Percentiles rank a stretch among this genome's conserved stretches.
Evolutionary conservation across 331 rosid genomes (phyloP).

Genomic region (Rosa hybrid): DNA sequence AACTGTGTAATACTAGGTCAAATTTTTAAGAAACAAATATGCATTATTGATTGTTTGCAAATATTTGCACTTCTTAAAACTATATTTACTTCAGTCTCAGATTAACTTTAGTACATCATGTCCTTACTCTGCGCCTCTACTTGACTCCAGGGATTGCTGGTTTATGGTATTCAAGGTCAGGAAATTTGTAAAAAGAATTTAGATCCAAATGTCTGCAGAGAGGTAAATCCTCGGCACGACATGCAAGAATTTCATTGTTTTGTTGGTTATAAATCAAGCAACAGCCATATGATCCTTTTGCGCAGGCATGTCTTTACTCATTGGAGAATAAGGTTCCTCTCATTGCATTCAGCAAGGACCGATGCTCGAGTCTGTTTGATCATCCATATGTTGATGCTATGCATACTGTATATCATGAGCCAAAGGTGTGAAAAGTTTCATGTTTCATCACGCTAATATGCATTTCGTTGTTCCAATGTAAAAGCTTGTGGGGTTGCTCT

Average conservation of each 20-base stretch:
- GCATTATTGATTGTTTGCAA: not conserved
- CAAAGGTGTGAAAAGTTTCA: conserved; percentile 53
- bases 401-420: conserved; percentile 83
- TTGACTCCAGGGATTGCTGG: conserved; percentile 87
- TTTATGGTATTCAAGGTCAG: conserved; percentile 85
- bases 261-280: conserved; percentile 11
- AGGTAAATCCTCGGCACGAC: conserved; percentile 46
- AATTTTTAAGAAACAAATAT: not conserved
- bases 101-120: not conserved
- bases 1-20: not conserved
- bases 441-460: conserved; percentile 14
- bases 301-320: conserved; percentile 82
- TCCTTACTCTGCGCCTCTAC: conserved; percentile 19
- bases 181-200: conserved; percentile 79
- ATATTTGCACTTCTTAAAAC: conserved; percentile 2
- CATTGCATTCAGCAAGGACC: conserved; percentile 72
- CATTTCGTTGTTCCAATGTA: not conserved
- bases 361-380: conserved; percentile 78
- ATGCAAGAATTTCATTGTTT: conserved; percentile 4
- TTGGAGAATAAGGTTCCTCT: conserved; percentile 78
- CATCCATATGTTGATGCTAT: conserved; percentile 75
- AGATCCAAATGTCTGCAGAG: conserved; percentile 68
- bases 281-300: conserved; percentile 13
- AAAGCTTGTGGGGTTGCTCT: too few species aligned
- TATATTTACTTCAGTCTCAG: not conserved